Base-by-base conservation (phyloP, 2,329 filamentous ascomycete genomes). In the Phoma sp. region DNA sequence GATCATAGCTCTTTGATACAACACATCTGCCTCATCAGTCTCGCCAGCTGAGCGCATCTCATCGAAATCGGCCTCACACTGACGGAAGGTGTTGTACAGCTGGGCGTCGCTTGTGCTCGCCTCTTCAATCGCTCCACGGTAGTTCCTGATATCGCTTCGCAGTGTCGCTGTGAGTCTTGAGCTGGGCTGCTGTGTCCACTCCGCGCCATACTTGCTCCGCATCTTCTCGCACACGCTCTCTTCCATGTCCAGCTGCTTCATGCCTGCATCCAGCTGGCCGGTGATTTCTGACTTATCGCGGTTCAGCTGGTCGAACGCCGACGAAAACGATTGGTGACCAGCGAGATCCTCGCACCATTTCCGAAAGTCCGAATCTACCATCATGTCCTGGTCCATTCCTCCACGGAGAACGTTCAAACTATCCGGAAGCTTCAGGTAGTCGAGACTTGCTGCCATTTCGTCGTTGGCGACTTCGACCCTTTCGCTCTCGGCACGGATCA, bases 151-250 rank as follows among this genome's bases (percentile, higher is more conserved):
- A 71, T 99, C 95, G 53, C 87, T 88, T 49, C 93, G 85, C 42
- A 99, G 78, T 0, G 93, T 98, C 4, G 90, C 87, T 1, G 93
- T 99, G 33, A 99, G 83, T 51, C 91, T 84, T 26, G 91, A 91
- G 72, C 93, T 98, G 10, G 95, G 95, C 69, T 99, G 95, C 68
- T 99, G 95, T 15, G 92, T 96, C 95, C 95, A 99, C 48, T 98
- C 93, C 23, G 83, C 84, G 49, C 93, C 93, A 72, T 98, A 98
- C 74, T 99, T 99, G 11, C 92, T 96, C 39, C 95, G 86, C 95
- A 99, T 99, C 81, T 98, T 99, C 75, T 99, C 95, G 73, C 95
- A 99, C 0, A 98, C 91, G 50, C 91, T 96, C 77, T 98, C 96
- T 74, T 99, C 95, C 87, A 95, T 92, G 64, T 99, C 95, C 34